Base-by-base conservation (phyloP, 768 basidiomycete species). In the Phallus indusiatus region DNA sequence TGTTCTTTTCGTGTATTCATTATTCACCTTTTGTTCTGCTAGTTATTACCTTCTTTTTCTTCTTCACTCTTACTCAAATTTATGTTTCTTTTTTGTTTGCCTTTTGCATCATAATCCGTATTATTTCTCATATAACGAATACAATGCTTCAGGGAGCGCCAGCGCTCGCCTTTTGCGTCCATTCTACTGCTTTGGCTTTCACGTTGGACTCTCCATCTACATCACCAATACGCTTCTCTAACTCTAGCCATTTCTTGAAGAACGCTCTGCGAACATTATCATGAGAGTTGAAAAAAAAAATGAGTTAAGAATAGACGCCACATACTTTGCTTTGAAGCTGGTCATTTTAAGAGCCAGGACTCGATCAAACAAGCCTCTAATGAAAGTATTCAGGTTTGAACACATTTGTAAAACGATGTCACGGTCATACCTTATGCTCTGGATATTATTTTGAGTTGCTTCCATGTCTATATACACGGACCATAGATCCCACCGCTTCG, bases 401-500 rank as follows among this genome's bases (percentile, higher is more conserved):
- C 47, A 17, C 54, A 47, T 18, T 12, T 18, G 21, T 2, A 46
- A 10, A 52, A 33, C 18, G 12, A 8, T 14, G 36, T 52, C 17
- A 55, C 16, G 3, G 20, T 67, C 78, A 35, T 69, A 88, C 90
- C 92, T 76, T 54, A 92, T 69, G 63, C 80, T 83, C 65, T 88
- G 86, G 24, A 96, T 85, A 70, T 95, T 85, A 14, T 78, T 74
- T 70, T 87, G 85, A 34, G 80, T 79, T 5, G 85, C 86, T 68
- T 98, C 91, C 88, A 96, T 94, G 70, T 99, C 96, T 72, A 97
- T 86, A 72, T 99, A 99, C 53, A 97, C 76, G 46, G 86, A 88
- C 95, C 96, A 98, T 53, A 97, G 74, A 67, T 98, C 94, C 80
- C 94, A 87, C 57, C 92, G 82, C 72, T 94, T 97, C 3, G 93